Percentiles rank a stretch among this genome's conserved stretches.
phyloP scores from a whole-genome alignment of 2,329 filamentous ascomycete species.

The Huntiella decipiens region DNA sequence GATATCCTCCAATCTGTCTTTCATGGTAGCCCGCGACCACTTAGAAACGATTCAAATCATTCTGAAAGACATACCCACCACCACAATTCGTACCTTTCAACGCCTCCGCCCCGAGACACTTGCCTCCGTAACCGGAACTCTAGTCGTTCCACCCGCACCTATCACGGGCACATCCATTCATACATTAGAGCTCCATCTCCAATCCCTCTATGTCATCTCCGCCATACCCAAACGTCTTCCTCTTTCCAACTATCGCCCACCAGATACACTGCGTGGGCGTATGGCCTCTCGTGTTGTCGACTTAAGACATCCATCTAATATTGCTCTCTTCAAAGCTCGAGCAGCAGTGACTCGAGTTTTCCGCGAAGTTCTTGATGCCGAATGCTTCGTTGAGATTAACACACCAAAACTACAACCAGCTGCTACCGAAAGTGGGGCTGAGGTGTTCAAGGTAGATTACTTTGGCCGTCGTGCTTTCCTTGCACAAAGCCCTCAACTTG shows the following conservation, averaged over 20 bases:
- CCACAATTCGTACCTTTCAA: constrained; percentile 77
- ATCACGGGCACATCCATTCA: constrained; percentile 48
- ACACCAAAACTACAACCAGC: constrained; percentile 81
- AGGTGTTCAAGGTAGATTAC: constrained; percentile 83
- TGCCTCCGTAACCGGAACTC: constrained; percentile 52
- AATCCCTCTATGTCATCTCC: constrained; percentile 32
- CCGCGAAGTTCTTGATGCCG: constrained; percentile 51
- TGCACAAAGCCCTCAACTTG: constrained; percentile 77
- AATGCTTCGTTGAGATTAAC: constrained; percentile 81
- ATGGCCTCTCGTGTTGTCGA: constrained; percentile 65
- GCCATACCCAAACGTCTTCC: constrained; percentile 26
- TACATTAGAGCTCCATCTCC: constrained; percentile 55
- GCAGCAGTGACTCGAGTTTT: constrained; percentile 65
- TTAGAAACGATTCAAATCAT: constrained; percentile 72
- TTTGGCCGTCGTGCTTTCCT: constrained; percentile 75
- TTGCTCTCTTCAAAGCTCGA: constrained; percentile 75
- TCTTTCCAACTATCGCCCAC: constrained; percentile 28
- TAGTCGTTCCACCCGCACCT: constrained; percentile 55
- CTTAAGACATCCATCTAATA: constrained; percentile 67
- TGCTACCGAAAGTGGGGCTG: constrained; percentile 77
- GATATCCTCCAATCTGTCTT: constrained; percentile 66
- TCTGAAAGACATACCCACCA: constrained; percentile 25
- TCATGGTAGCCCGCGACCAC: constrained; percentile 72
- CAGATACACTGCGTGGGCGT: constrained; percentile 39
- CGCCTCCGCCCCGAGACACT: constrained; percentile 63